A percentile compares a stretch with the other conserved stretches of the same genome.
phyloP scores from a whole-genome alignment of 208 protist species.

The Trypanosoma mega region DNA sequence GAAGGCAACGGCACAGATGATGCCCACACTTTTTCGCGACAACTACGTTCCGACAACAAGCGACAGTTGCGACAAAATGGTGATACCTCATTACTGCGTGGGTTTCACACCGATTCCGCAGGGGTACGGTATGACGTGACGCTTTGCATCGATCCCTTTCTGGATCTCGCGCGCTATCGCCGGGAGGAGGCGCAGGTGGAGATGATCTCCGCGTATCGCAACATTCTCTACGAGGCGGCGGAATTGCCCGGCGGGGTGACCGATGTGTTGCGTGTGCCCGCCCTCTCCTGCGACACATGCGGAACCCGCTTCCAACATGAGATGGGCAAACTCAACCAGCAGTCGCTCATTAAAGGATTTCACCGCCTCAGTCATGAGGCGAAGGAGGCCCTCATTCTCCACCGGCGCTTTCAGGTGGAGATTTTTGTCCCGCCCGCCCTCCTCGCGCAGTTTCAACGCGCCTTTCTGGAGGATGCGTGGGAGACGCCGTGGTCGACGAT shows the following conservation, averaged over 20 bases:
- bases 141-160: slow-evolving; percentile 66
- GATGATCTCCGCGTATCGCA: slow-evolving; percentile 85
- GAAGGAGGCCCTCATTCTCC: slow-evolving; percentile 68
- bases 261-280: slow-evolving; percentile 74
- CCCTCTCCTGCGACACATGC: slow-evolving; percentile 56
- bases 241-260: slow-evolving; percentile 40
- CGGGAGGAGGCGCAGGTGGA: slow-evolving; percentile 89
- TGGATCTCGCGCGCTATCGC: slow-evolving; percentile 59
- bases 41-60: slow-evolving; percentile 31
- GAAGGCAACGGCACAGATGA: background rate
- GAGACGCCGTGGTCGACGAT: slow-evolving; percentile 60
- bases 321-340: slow-evolving; percentile 84
- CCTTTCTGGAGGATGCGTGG: slow-evolving; percentile 83
- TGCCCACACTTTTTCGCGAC: background rate
- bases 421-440: slow-evolving; percentile 67
- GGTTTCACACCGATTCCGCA: background rate
- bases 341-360: slow-evolving; percentile 84
- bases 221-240: slow-evolving; percentile 78
- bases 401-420: slow-evolving; percentile 70
- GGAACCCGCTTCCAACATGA: slow-evolving; percentile 50
- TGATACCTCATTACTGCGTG: slow-evolving; percentile 55
- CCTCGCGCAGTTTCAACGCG: slow-evolving; percentile 56
- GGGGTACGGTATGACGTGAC: slow-evolving; percentile 20
- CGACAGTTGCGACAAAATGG: slow-evolving; percentile 62
- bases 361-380: slow-evolving; percentile 73